Evolutionary conservation across 2,329 filamentous ascomycete genomes (phyloP).

Genomic region (Botrytis byssoidea): DNA sequence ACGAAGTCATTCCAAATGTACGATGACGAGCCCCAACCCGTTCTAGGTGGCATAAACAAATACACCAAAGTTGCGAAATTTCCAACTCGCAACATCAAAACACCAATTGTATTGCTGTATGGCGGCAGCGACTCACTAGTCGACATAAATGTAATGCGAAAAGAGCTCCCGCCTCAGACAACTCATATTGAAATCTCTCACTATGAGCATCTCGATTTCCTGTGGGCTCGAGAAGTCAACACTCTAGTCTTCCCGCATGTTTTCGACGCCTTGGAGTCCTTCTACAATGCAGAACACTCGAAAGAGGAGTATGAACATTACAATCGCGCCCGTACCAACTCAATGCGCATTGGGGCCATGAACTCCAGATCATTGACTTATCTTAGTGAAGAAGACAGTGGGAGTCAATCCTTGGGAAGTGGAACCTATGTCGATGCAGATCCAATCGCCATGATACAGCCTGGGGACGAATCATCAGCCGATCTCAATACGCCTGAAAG

Average conservation of each 20-base stretch:
- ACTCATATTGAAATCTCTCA: constrained; percentile 83
- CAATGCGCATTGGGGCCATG: constrained; percentile 27
- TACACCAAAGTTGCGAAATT: constrained; percentile 97
- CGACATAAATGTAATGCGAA: constrained; percentile 89
- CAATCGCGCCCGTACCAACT: constrained; percentile 34
- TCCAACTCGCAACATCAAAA: constrained; percentile 94
- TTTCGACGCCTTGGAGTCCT: constrained; percentile 80
- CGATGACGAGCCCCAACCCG: constrained; percentile 86
- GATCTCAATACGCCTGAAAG: background rate
- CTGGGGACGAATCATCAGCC: constrained; percentile 10
- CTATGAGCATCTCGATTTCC: constrained; percentile 95
- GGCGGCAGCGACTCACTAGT: constrained; percentile 92
- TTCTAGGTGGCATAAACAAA: constrained; percentile 68
- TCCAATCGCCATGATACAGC: background rate
- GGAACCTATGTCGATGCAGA: constrained; percentile 23
- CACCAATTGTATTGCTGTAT: constrained; percentile 89
- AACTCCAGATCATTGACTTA: constrained; percentile 25
- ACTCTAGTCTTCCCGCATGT: constrained; percentile 81
- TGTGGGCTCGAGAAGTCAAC: constrained; percentile 88
- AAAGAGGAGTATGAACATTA: constrained; percentile 62
- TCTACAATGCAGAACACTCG: constrained; percentile 57
- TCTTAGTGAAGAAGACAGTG: constrained; percentile 30
- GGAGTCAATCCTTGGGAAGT: constrained; percentile 22
- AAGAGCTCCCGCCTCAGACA: constrained; percentile 80
- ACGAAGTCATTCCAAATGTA: constrained; percentile 98